These are phyloP conservation scores for Globisporangium cylindrosporum DNA, from an alignment of 352 stramenopile species.

Conservation along the genomic window DNA sequence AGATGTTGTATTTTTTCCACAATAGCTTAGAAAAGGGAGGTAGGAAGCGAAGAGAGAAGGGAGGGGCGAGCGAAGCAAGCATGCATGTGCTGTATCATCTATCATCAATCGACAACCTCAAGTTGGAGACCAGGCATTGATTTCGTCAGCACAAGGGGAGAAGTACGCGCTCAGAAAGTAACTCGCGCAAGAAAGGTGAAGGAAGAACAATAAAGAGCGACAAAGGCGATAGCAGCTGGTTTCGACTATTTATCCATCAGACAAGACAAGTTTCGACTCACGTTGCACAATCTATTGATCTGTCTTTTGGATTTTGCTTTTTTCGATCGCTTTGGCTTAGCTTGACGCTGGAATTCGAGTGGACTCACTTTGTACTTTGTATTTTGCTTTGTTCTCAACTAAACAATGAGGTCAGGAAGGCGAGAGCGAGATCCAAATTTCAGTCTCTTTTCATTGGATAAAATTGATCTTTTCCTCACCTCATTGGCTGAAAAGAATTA, in stretches of 20 bases:
- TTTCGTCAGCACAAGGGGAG: neutral
- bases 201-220: neutral
- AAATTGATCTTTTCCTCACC: neutral
- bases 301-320: neutral
- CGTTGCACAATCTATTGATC: neutral
- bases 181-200: neutral
- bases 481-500: constrained; percentile 2
- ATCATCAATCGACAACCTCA: constrained; percentile 1
- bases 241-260: constrained; percentile 1
- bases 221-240: neutral
- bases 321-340: neutral
- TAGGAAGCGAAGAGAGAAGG: neutral
- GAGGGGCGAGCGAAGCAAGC: neutral
- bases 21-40: constrained; percentile 11
- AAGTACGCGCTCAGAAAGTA: neutral
- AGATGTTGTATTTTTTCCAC: constrained; percentile 25
- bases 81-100: neutral
- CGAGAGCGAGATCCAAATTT: neutral
- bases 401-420: neutral
- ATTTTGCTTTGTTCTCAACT: neutral
- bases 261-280: neutral
- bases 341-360: neutral
- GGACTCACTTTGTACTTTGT: neutral
- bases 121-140: neutral
- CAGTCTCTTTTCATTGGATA: constrained; percentile 1